Base-by-base conservation (phyloP, 2,329 filamentous ascomycete genomes). In the Dactylellina parvicollis region DNA sequence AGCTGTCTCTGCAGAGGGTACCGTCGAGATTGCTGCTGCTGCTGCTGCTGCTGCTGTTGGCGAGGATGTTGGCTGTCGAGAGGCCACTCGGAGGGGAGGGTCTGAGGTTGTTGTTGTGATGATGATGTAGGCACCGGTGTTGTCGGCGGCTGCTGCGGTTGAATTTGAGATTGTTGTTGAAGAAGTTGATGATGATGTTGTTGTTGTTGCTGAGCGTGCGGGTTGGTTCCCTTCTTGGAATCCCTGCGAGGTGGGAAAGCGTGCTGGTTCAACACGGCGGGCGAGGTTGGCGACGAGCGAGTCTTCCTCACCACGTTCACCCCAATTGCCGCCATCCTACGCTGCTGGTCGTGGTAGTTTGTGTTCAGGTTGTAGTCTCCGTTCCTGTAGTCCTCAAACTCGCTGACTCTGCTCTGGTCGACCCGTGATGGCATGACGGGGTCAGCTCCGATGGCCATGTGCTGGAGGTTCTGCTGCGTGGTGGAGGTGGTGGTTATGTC, bases 171-270 rank as follows among this genome's bases (percentile, higher is more conserved):
- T 49, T 20, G 16, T 4, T 26, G 44, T 7, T 56, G 34, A 34
- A 20, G 52, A 42, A 50, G 50, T 34, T 49, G 40, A 42, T 28
- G 52, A 36, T 10, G 65, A 42, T 59, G 60, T 52, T 62, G 52
- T 44, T 46, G 69, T 73, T 71, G 56, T 30, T 16, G 36, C 30
- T 32, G 65, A 38, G 49, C 56, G 49, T 49, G 42, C 49, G 46
- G 47, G 56, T 36, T 62, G 54, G 44, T 64, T 52, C 52, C 69
- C 42, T 66, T 66, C 54, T 61, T 65, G 54, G 69, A 73, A 61
- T 73, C 69, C 69, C 60, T 54, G 60, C 69, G 69, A 40, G 69
- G 69, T 24, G 69, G 69, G 38, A 73, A 73, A 38, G 54, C 56
- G 28, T 61, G 46, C 47, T 10, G 26, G 20, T 57, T 57, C 36